Percentiles rank a stretch among this genome's conserved stretches.
phyloP scores from a whole-genome alignment of 257 asterid genomes.

The Solanum lycopersicoides region DNA sequence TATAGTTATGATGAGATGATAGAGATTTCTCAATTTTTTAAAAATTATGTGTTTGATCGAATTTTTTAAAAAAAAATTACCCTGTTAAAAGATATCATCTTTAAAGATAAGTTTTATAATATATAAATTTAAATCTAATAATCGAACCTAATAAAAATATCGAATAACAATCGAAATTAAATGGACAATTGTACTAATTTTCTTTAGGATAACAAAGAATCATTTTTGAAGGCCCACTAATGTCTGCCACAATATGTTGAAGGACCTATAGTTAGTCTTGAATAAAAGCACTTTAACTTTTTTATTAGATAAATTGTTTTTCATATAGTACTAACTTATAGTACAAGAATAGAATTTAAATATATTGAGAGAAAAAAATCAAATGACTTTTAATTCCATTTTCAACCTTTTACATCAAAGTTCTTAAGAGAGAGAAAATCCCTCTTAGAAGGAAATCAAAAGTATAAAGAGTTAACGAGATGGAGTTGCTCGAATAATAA shows the following conservation, averaged over 20 bases:
- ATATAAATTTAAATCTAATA: not conserved
- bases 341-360: not conserved
- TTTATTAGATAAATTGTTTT: not conserved
- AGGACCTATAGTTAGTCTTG: not conserved
- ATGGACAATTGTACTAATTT: not conserved
- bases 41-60: too few species aligned
- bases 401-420: not conserved
- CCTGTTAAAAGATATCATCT: not conserved
- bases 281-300: not conserved
- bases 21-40: not conserved
- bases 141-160: not conserved
- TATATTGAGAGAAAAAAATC: not conserved
- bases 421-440: not conserved
- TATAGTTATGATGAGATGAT: too few species aligned
- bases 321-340: not conserved
- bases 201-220: not conserved
- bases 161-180: not conserved
- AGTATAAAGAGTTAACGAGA: too few species aligned
- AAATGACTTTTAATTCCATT: not conserved
- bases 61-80: accelerated
- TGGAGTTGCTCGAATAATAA: too few species aligned
- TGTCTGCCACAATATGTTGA: not conserved
- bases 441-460: not conserved
- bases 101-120: not conserved
- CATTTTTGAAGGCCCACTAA: not conserved